Evolutionary conservation across 176 grass and related monocot genomes (phyloP).

Genomic region (Oryza rufipogon): DNA sequence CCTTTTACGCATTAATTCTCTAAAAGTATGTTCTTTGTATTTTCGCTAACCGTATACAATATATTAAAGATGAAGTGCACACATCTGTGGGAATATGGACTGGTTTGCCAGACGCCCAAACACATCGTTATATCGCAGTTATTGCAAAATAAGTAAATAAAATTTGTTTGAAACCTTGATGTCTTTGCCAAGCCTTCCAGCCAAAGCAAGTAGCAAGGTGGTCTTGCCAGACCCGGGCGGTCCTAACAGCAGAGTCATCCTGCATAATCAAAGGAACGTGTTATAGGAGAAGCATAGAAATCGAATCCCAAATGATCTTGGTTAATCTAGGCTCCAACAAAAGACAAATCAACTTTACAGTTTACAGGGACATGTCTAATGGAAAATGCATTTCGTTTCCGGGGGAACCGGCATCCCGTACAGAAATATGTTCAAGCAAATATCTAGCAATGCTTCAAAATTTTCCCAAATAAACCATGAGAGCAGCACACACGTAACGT

Average conservation of each 20-base stretch:
- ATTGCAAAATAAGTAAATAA: not conserved
- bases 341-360: not conserved
- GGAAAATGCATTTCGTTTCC: not conserved
- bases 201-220: constrained; percentile 79
- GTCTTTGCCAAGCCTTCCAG: constrained; percentile 74
- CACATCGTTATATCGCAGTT: not conserved
- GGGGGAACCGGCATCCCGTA: not conserved
- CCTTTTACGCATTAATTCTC: too few relatives aligned
- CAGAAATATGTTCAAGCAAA: not conserved
- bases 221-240: constrained; percentile 95
- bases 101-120: not conserved
- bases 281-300: constrained; percentile 18
- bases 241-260: constrained; percentile 93
- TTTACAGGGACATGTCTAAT: not conserved
- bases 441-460: not conserved
- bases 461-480: not conserved
- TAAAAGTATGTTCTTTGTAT: not conserved
- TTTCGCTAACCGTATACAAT: not conserved
- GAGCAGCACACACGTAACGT: not conserved
- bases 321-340: not conserved
- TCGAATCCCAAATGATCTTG: not conserved
- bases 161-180: constrained; percentile 56
- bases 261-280: constrained; percentile 38
- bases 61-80: not conserved
- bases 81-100: too few relatives aligned